Evolutionary conservation across 176 grass and related monocot species (phyloP), one percentile per base, ranked within the genome.

Genomic region (Puccinellia tenuiflora): DNA sequence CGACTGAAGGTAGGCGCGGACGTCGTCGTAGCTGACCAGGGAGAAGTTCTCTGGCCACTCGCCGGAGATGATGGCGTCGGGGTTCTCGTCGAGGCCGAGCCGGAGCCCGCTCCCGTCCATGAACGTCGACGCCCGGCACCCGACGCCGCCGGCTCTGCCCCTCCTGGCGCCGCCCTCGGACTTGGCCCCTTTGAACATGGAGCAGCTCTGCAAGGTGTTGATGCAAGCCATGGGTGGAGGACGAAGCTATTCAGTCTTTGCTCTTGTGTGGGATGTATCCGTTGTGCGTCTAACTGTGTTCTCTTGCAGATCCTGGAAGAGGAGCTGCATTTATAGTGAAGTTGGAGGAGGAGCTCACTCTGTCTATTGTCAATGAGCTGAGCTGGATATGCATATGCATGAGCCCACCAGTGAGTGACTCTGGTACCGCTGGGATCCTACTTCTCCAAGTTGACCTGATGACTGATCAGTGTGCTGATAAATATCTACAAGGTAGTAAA

Each of bases 41-140:
- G 89, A 99, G 87, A 81, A 83, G 86, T 90, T 95, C 83, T 96
- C 96, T 0, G 89, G 88, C 96, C 96, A 99, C 83, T 90, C 96
- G 0, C 91, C 84, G 0, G 96, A 96, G 87, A 99, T 92, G 81
- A 99, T 96, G 9, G 80, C 96, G 21, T 96, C 89, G 31, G 93
- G 96, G 72, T 99, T 93, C 76, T 99, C 93, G 64, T 99, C 78
- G 5, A 99, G 80, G 83, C 82, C 91, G 5, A 95, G 85, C 55
- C 96, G 83, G 80, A 87, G 37, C 17, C 71, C 45, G 78, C 59
- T 87, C 1, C 82, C 80, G 11, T 76, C 51, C 20, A 92, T 51
- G 46, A 93, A 93, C 20, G 80, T 89, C 2, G 89, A 93, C 6
- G 87, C 85, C 31, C 80, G 77, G 69, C 88, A 75, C 65, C 15